phyloP scores from a whole-genome alignment of 2,329 filamentous ascomycete genomes.

The Sporothrix euskadiensis region DNA sequence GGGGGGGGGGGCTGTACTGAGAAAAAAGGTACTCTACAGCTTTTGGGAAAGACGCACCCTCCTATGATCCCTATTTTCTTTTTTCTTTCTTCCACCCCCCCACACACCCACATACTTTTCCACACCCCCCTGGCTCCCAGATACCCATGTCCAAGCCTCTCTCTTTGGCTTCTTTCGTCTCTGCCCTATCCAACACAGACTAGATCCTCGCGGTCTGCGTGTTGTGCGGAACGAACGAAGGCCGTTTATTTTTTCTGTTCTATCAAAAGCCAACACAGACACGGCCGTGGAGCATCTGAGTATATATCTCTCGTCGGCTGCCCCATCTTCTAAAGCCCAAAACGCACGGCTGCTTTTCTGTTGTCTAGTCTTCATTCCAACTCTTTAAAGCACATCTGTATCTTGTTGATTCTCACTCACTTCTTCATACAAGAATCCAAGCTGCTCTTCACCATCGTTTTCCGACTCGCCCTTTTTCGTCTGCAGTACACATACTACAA shows the following conservation, averaged over 20 bases:
- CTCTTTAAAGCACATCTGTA: neutral
- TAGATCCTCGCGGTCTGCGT: conserved; percentile 24
- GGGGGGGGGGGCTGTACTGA: neutral
- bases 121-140: conserved; percentile 21
- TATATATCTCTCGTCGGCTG: conserved; percentile 31
- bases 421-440: conserved; percentile 15
- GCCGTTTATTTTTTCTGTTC: conserved; percentile 12
- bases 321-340: conserved; percentile 24
- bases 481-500: neutral
- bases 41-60: conserved; percentile 16
- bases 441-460: conserved; percentile 22
- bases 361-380: conserved; percentile 20
- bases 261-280: conserved; percentile 15
- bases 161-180: conserved; percentile 22
- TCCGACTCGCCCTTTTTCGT: neutral
- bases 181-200: conserved; percentile 29
- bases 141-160: conserved; percentile 30
- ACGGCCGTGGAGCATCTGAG: conserved; percentile 22
- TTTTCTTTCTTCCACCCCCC: conserved; percentile 18
- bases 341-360: neutral
- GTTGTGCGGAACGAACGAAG: conserved; percentile 18
- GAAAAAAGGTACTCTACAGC: neutral
- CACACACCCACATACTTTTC: neutral
- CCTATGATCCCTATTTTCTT: neutral
- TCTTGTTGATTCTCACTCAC: conserved; percentile 21